These are phyloP conservation scores for Friedmanniomyces simplex DNA, from an alignment of 495 filamentous ascomycete genomes.

Conservation along the genomic window DNA sequence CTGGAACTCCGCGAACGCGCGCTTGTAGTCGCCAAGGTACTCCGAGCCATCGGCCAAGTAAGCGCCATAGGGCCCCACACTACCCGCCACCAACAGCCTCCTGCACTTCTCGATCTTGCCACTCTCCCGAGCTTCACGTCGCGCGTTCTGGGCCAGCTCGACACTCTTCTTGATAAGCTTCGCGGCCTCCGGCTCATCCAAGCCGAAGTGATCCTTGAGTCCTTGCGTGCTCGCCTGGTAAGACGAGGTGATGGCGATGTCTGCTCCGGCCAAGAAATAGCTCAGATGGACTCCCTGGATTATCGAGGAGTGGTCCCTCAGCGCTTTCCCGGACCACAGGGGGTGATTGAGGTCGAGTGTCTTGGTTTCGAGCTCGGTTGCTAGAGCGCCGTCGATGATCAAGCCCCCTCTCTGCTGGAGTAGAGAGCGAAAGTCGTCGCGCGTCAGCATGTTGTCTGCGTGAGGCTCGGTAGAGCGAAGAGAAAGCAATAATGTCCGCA, in stretches of 20 bases:
- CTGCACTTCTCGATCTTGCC: background rate
- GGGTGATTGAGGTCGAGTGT: conserved; percentile 23
- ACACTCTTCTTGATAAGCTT: conserved; percentile 26
- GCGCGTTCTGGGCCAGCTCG: conserved; percentile 22
- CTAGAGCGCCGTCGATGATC: conserved; percentile 29
- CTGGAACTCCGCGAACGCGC: conserved; percentile 6
- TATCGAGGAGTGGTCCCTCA: conserved; percentile 17
- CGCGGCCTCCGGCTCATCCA: conserved; percentile 12
- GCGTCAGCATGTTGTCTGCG: conserved; percentile 9
- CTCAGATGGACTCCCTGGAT: conserved; percentile 25
- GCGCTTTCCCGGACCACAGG: conserved; percentile 27
- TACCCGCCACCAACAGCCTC: conserved; percentile 26
- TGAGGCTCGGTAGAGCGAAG: no score
- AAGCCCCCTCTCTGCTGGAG: background rate
- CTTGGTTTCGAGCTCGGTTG: conserved; percentile 27
- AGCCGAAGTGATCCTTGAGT: conserved; percentile 17
- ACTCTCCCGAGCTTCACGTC: conserved; percentile 9
- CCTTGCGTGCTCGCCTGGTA: conserved; percentile 30
- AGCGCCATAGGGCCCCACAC: conserved; percentile 30
- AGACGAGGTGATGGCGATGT: conserved; percentile 29
- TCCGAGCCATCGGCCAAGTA: conserved; percentile 30
- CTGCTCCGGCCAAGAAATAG: conserved; percentile 28
- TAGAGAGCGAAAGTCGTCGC: conserved; percentile 1
- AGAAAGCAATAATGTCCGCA: no score
- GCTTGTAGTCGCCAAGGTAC: conserved; percentile 27